A percentile compares a stretch with the other conserved stretches of the same genome.
Evolutionary conservation across 352 stramenopile species (phyloP).

Genomic region (Thraustochytrium sp.): DNA sequence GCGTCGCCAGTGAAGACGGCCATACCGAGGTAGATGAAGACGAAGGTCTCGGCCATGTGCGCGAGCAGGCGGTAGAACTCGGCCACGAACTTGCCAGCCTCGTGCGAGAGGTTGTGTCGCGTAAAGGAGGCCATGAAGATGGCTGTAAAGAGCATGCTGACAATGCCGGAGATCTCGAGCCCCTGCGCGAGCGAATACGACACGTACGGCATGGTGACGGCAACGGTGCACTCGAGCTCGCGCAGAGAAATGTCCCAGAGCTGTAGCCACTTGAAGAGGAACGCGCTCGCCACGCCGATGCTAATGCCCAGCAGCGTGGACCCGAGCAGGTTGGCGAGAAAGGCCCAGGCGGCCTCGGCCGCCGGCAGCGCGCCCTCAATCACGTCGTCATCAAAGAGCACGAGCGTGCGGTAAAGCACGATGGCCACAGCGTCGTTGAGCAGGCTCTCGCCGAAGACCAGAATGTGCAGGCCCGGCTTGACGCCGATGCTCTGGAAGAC

Average conservation of each 20-base stretch:
- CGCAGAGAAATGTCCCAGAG: slow-evolving; percentile 6
- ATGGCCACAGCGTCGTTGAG: slow-evolving; percentile 82
- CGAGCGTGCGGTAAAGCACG: slow-evolving; percentile 77
- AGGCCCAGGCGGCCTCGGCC: slow-evolving; percentile 66
- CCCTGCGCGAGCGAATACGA: slow-evolving; percentile 49
- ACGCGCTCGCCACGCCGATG: slow-evolving; percentile 68
- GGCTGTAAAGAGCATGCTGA: slow-evolving; percentile 48
- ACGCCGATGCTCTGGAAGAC: slow-evolving; percentile 46
- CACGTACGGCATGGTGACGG: slow-evolving; percentile 50
- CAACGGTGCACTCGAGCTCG: slow-evolving; percentile 47
- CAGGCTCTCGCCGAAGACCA: slow-evolving; percentile 71
- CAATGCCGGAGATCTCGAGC: slow-evolving; percentile 48
- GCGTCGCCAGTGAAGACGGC: slow-evolving; percentile 17
- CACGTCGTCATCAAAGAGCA: slow-evolving; percentile 72
- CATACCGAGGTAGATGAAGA: slow-evolving; percentile 52
- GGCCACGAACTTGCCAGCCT: slow-evolving; percentile 42
- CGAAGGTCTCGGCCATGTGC: slow-evolving; percentile 49
- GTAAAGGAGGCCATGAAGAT: slow-evolving; percentile 54
- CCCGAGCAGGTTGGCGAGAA: slow-evolving; percentile 69
- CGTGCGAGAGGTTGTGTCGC: slow-evolving; percentile 47
- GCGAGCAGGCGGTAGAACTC: slow-evolving; percentile 48
- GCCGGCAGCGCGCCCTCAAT: slow-evolving; percentile 59
- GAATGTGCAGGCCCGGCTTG: slow-evolving; percentile 27
- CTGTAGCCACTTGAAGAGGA: slow-evolving; percentile 72
- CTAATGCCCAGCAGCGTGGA: slow-evolving; percentile 67